phyloP scores from a whole-genome alignment of 1,284 basidiomycete species.

The Ceratorhiza oryzae-sativae region DNA sequence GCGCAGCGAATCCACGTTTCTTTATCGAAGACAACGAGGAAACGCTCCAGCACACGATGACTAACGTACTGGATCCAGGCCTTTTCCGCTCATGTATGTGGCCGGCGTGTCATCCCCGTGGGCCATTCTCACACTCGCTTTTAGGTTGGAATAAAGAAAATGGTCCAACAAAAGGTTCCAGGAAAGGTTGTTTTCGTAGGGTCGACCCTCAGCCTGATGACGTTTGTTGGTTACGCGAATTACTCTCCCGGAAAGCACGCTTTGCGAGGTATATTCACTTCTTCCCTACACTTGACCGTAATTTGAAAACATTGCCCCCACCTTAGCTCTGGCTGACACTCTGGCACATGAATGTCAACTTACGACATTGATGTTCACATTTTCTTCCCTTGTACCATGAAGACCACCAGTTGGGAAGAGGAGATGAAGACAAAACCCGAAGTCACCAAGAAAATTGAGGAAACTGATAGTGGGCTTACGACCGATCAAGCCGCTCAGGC shows the following conservation, averaged over 20 bases:
- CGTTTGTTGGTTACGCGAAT: conserved; percentile 81
- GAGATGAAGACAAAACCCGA: conserved; percentile 86
- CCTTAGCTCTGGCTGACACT: conserved; percentile 77
- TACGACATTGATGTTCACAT: conserved; percentile 85
- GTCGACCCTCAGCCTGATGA: conserved; percentile 82
- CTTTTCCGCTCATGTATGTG: conserved; percentile 76
- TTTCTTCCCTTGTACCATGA: conserved; percentile 88
- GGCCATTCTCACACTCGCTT: not conserved
- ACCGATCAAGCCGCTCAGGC: conserved; percentile 71
- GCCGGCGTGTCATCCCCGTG: not conserved
- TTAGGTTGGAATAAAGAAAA: conserved; percentile 73
- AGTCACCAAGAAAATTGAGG: conserved; percentile 83
- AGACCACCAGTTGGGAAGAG: conserved; percentile 77
- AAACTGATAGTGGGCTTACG: conserved; percentile 69
- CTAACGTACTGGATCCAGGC: conserved; percentile 76
- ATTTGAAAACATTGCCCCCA: conserved; percentile 45
- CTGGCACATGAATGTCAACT: conserved; percentile 83
- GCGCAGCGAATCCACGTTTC: conserved; percentile 69
- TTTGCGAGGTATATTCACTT: conserved; percentile 67
- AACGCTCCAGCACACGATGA: conserved; percentile 67
- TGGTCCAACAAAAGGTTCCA: conserved; percentile 65
- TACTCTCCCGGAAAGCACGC: conserved; percentile 93
- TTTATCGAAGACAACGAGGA: conserved; percentile 73
- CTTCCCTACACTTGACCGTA: too few relatives aligned
- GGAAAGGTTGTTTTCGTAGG: conserved; percentile 72